These are phyloP conservation scores for Erythrophleum fordii DNA, from an alignment of 306 rosid genomes.

Conservation along the genomic window DNA sequence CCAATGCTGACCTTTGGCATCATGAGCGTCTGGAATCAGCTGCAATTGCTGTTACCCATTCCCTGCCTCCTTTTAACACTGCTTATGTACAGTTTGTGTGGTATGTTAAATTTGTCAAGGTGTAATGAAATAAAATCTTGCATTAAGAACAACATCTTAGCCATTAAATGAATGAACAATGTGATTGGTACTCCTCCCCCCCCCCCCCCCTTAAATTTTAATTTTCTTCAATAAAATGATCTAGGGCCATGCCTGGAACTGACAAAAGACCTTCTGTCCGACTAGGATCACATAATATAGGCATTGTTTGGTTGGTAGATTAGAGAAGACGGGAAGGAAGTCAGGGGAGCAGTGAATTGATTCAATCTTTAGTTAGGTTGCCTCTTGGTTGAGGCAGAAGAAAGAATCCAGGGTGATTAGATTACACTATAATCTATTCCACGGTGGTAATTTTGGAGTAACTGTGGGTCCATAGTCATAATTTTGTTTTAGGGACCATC, in stretches of 20 bases:
- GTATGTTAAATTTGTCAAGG: conserved; percentile 53
- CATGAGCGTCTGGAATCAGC: conserved; percentile 71
- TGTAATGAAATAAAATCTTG: conserved; percentile 18
- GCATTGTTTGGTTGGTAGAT: conserved; percentile 15
- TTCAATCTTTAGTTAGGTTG: background rate
- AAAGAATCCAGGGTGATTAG: background rate
- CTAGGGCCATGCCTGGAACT: background rate
- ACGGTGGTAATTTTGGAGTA: background rate
- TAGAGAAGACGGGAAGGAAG: conserved; percentile 7
- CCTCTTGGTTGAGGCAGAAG: background rate
- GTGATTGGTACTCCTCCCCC: background rate
- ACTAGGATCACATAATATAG: background rate
- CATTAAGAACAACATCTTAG: background rate
- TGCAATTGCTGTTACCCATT: conserved; percentile 67
- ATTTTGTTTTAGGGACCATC: background rate
- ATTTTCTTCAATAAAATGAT: conserved; percentile 17
- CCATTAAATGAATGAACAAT: conserved; percentile 24
- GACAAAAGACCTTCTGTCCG: conserved; percentile 8
- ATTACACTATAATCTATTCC: background rate
- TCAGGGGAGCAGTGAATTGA: conserved; percentile 22
- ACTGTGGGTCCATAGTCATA: background rate
- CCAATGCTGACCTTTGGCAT: conserved; percentile 66
- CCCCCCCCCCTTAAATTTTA: background rate
- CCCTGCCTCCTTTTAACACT: conserved; percentile 55
- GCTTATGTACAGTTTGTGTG: conserved; percentile 68